Base-by-base conservation (phyloP, 345 rosid genomes). In the Eucalyptus grandis region DNA sequence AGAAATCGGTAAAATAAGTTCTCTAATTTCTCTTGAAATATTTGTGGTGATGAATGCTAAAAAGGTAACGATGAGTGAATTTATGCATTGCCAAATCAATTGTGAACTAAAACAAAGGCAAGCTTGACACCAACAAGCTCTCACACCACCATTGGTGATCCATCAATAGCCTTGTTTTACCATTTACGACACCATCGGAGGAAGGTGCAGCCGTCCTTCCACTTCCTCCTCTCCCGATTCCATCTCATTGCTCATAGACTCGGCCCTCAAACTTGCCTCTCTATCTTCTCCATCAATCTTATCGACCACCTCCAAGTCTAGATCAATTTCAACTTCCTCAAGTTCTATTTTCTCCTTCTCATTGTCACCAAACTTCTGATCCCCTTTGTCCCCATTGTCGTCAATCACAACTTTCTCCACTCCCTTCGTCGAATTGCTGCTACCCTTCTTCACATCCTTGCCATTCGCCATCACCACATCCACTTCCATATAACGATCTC, bases 301-400 rank as follows among this genome's bases (percentile, higher is more conserved):
- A 65, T 88, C 91, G 77, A 30, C 47, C 46, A 92, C 90, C 62
- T 92, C 94, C 40, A 88, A 90, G 82, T 97, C 97, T 94, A 95
- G 90, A 93, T 97, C 98, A 92, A 97, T 96, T 92, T 98, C 99
- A 6, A 98, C 99, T 92, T 97, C 98, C 92, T 98, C 99, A 91
- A 98, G 88, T 91, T 97, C 99, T 30, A 97, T 98, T 77, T 97
- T 98, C 90, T 96, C 99, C 90, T 92, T 94, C 94, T 95, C 97
- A n/a, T 77, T 87, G 83, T 87, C 90, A 22, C 83, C 90, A 40
- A 90, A 93, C n/a, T 26, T 58, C n/a, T 3, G 92, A 90, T 87
- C 49, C 51, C 31, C 86, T 80, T 93, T 97, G 88, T 93, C 99
- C 8, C 90, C 94, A 87, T 92, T 89, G 51, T 89, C 98, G 81